A percentile compares a stretch with the other conserved stretches of the same genome.
phyloP scores from a whole-genome alignment of 2,329 filamentous ascomycete genomes.

The Aschersonia sp. region DNA sequence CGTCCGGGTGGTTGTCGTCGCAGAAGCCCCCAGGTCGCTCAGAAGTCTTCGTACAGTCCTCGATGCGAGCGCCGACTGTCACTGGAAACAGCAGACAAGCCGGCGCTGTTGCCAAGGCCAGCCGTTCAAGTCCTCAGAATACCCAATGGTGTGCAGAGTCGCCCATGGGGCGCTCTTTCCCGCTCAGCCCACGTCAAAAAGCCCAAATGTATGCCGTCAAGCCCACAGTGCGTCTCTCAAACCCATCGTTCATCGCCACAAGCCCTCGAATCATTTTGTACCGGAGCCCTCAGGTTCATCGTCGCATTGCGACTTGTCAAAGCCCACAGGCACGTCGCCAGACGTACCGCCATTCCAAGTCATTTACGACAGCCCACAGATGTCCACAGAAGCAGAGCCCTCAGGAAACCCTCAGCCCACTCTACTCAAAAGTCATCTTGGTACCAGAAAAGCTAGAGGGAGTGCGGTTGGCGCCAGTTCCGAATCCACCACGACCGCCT shows the following conservation, averaged over 20 bases:
- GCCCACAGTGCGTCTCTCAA: constrained; percentile 2
- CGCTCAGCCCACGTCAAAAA: constrained; percentile 18
- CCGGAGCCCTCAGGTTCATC: constrained; percentile 42
- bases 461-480: constrained; percentile 30
- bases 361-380: constrained; percentile 44
- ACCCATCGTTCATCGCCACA: constrained; percentile 12
- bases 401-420: constrained; percentile 17
- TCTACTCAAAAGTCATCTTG: constrained; percentile 57
- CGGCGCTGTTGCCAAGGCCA: constrained; percentile 6
- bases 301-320: constrained; percentile 35
- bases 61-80: not conserved
- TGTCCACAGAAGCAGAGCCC: constrained; percentile 19
- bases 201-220: constrained; percentile 11
- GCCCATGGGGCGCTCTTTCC: constrained; percentile 11
- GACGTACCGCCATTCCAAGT: constrained; percentile 21
- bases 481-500: constrained; percentile 36
- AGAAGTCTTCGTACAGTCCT: constrained; percentile 6
- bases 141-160: constrained; percentile 16
- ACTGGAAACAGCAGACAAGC: not conserved
- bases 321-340: constrained; percentile 29
- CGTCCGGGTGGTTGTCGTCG: constrained; percentile 5
- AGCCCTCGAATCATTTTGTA: constrained; percentile 21
- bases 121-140: constrained; percentile 26
- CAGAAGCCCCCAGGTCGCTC: constrained; percentile 22
- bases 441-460: constrained; percentile 44